phyloP scores from a whole-genome alignment of 2,329 filamentous ascomycete species.

The Cryphonectria naterciae region DNA sequence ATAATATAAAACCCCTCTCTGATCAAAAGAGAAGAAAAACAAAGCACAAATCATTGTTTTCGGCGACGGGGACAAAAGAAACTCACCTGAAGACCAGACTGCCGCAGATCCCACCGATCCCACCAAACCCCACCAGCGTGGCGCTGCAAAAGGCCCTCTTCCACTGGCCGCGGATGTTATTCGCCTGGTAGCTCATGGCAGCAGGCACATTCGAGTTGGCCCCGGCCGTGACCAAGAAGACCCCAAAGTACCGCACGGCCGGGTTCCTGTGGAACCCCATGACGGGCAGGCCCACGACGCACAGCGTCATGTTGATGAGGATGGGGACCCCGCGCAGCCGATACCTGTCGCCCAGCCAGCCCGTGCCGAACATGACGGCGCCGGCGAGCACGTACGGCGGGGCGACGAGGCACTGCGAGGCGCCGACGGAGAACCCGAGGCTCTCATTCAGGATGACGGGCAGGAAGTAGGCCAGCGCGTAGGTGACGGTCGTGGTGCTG shows the following conservation, averaged over 20 bases:
- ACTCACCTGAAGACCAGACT: conserved; percentile 68
- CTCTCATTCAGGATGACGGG: conserved; percentile 70
- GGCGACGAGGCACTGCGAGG: conserved; percentile 71
- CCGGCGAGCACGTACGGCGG: conserved; percentile 70
- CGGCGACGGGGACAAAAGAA: too few species aligned
- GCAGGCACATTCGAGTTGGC: conserved; percentile 78
- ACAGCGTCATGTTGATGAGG: conserved; percentile 66
- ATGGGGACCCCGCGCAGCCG: conserved; percentile 69
- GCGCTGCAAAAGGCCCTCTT: conserved; percentile 81
- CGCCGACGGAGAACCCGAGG: conserved; percentile 67
- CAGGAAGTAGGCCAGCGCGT: conserved; percentile 78
- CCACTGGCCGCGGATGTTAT: conserved; percentile 88
- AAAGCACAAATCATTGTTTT: too few species aligned
- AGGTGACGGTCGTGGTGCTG: conserved; percentile 72
- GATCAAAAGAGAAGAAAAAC: too few species aligned
- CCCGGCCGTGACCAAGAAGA: conserved; percentile 77
- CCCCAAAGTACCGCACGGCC: conserved; percentile 70
- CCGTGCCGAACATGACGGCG: conserved; percentile 62
- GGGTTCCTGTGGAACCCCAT: conserved; percentile 67
- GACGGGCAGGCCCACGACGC: conserved; percentile 71
- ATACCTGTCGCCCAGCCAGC: conserved; percentile 70
- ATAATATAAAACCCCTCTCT: too few species aligned
- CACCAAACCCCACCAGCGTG: conserved; percentile 75
- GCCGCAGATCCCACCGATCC: conserved; percentile 78
- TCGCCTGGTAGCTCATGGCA: conserved; percentile 79